Evolutionary conservation across 116 monocot genomes (phyloP).

Genomic region (Trichopus zeylanicus): DNA sequence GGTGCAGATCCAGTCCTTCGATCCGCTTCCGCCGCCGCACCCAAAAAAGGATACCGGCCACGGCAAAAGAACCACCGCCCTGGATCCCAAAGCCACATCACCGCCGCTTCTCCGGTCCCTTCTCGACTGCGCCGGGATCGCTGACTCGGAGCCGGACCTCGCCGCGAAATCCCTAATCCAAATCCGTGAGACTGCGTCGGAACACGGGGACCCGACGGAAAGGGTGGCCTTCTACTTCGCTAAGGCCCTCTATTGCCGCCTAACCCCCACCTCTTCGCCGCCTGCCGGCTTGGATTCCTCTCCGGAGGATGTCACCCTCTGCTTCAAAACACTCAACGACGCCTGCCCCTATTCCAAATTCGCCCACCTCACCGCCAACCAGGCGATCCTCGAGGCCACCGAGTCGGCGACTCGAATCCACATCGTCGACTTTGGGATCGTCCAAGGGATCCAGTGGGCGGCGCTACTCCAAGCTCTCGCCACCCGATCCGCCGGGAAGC

Average conservation of each 20-base stretch:
- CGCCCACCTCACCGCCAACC: constrained; percentile 92
- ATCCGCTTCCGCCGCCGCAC: constrained; percentile 15
- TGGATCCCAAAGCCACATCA: neutral
- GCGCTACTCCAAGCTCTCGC: constrained; percentile 85
- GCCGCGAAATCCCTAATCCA: constrained; percentile 42
- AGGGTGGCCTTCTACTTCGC: constrained; percentile 74
- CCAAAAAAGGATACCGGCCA: constrained; percentile 17
- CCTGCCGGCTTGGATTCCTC: constrained; percentile 13
- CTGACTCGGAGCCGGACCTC: constrained; percentile 48
- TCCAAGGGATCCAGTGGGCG: constrained; percentile 89
- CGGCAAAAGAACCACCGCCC: neutral
- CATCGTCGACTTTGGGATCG: constrained; percentile 91
- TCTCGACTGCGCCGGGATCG: constrained; percentile 52
- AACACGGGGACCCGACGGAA: constrained; percentile 59
- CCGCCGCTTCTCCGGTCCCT: constrained; percentile 43
- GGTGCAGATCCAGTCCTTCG: constrained; percentile 8
- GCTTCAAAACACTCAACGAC: constrained; percentile 81
- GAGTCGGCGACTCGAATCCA: constrained; percentile 60
- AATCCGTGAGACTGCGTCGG: constrained; percentile 45
- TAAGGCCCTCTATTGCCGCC: constrained; percentile 43
- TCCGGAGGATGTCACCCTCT: constrained; percentile 66
- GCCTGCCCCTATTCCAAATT: constrained; percentile 92
- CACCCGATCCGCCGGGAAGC: constrained; percentile 62
- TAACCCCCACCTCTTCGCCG: constrained; percentile 13
- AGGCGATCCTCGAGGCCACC: constrained; percentile 93